These are phyloP conservation scores for Lathyrus sativus DNA, from an alignment of 306 rosid genomes.

Conservation along the genomic window DNA sequence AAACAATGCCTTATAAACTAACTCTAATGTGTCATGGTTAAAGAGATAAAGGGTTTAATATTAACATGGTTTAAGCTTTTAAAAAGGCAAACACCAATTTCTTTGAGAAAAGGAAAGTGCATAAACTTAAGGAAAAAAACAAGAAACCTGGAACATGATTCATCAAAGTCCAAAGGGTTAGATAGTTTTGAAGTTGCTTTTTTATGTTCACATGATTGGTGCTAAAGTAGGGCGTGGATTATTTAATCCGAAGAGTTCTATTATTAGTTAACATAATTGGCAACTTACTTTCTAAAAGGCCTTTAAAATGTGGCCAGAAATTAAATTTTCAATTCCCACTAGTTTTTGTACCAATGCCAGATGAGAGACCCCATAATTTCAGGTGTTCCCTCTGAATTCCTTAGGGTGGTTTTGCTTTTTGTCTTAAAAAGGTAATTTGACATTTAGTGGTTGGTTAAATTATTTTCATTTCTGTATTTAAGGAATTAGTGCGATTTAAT, in stretches of 20 bases:
- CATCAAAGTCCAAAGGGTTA: neutral
- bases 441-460: too few species aligned
- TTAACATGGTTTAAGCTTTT: constrained; percentile 52
- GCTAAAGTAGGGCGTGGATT: neutral
- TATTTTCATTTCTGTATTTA: too few species aligned
- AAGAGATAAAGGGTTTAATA: constrained; percentile 37
- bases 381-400: neutral
- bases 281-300: neutral
- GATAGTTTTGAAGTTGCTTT: neutral
- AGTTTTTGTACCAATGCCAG: neutral
- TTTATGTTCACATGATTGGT: neutral
- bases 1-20: neutral
- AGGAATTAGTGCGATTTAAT: too few species aligned
- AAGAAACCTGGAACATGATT: neutral
- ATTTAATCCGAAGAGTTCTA: neutral
- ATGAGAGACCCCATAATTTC: neutral
- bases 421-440: too few species aligned
- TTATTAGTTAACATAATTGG: neutral
- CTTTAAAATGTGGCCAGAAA: neutral
- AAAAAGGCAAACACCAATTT: constrained; percentile 48
- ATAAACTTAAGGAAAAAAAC: neutral
- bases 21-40: constrained; percentile 30
- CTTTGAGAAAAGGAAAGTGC: neutral
- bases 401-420: too few species aligned
- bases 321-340: neutral